phyloP scores from a whole-genome alignment of 2,329 filamentous ascomycete genomes.

The Cladosporium sp. region DNA sequence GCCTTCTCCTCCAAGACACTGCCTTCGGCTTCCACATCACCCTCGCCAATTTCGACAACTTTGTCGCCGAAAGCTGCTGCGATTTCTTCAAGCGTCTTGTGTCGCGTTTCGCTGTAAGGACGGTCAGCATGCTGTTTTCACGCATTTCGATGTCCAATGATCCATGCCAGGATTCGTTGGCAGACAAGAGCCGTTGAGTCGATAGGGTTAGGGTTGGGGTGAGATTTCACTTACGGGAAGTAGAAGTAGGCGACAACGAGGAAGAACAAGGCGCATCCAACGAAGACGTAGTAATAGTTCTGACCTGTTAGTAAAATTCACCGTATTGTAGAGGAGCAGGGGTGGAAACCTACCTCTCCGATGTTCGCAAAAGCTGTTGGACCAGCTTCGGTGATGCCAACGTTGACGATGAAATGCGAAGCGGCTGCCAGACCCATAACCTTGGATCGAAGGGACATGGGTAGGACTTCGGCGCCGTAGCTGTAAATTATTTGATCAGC shows the following conservation, averaged over 20 bases:
- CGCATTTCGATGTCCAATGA: background rate
- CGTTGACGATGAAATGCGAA: slow-evolving; percentile 49
- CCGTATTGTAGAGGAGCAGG: too few relatives aligned
- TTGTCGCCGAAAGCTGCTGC: slow-evolving; percentile 30
- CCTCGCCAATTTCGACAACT: slow-evolving; percentile 26
- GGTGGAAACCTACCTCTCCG: slow-evolving; percentile 17
- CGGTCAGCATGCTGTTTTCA: slow-evolving; percentile 10
- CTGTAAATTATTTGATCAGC: background rate
- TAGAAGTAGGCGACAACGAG: slow-evolving; percentile 49
- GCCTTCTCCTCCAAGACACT: slow-evolving; percentile 21
- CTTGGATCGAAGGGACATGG: slow-evolving; percentile 49
- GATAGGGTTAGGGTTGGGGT: slow-evolving; percentile 7
- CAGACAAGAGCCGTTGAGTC: background rate
- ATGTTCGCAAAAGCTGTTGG: slow-evolving; percentile 55
- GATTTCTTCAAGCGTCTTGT: slow-evolving; percentile 30
- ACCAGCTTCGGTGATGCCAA: slow-evolving; percentile 39
- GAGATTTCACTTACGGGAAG: slow-evolving; percentile 42
- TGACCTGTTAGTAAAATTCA: slow-evolving; percentile 27
- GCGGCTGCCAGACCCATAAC: slow-evolving; percentile 53
- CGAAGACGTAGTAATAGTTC: slow-evolving; percentile 59
- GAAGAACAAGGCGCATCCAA: slow-evolving; percentile 50
- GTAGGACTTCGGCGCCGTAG: slow-evolving; percentile 53
- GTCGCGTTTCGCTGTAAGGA: slow-evolving; percentile 22
- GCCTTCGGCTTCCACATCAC: slow-evolving; percentile 21
- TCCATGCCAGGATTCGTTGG: too few relatives aligned